These are phyloP conservation scores for Naegleria fowleri DNA, from an alignment of 208 protist genomes.

Conservation along the genomic window DNA sequence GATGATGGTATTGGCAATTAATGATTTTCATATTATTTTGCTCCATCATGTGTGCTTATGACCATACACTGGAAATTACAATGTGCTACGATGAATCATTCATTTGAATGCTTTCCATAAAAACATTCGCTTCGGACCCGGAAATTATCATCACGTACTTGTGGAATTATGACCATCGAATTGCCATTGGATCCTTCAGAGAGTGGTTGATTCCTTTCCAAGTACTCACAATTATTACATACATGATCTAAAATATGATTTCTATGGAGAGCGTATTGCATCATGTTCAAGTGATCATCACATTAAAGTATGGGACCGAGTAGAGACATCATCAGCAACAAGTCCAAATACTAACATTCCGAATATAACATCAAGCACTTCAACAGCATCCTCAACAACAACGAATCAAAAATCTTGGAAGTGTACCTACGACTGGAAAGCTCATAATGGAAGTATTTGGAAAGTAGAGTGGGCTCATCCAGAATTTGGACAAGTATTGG, in stretches of 20 bases:
- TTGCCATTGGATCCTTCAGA: not conserved
- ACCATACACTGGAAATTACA: too few relatives aligned
- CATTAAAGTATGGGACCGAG: conserved; percentile 61
- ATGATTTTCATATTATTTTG: too few relatives aligned
- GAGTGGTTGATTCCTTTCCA: conserved; percentile 28
- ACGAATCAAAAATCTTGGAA: conserved; percentile 29
- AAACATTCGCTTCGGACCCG: too few relatives aligned
- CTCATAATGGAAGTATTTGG: conserved; percentile 64
- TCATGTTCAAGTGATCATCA: conserved; percentile 63
- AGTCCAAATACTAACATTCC: not conserved
- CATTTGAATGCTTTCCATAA: too few relatives aligned
- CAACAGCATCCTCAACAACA: not conserved
- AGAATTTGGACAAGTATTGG: conserved; percentile 71
- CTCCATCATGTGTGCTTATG: too few relatives aligned
- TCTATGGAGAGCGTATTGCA: conserved; percentile 62
- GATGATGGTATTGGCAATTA: too few relatives aligned
- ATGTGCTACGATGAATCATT: too few relatives aligned
- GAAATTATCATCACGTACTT: too few relatives aligned
- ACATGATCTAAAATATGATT: conserved; percentile 63
- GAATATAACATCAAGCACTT: not conserved
- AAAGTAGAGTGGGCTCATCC: conserved; percentile 74
- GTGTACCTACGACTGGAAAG: conserved; percentile 47
- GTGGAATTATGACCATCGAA: too few relatives aligned
- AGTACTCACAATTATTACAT: conserved; percentile 61
- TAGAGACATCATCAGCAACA: not conserved